A percentile compares a stretch with the other conserved stretches of the same genome.
phyloP scores from a whole-genome alignment of 805 yeast species.

The Myxozyma neglecta region DNA sequence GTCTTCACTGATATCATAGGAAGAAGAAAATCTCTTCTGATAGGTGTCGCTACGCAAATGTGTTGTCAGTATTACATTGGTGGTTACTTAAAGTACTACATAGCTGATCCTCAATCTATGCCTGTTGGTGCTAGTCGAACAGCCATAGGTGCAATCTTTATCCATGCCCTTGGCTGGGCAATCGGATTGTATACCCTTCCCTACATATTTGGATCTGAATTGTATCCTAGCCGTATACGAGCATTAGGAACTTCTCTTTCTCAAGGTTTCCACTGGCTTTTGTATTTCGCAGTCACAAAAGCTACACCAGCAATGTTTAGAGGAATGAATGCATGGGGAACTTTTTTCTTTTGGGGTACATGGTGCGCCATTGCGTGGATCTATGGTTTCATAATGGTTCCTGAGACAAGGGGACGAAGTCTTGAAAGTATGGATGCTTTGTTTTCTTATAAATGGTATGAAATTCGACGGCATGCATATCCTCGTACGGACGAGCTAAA shows the following conservation, averaged over 20 bases:
- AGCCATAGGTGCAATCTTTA: conserved; percentile 17
- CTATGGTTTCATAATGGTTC: conserved; percentile 16
- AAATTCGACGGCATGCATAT: conserved; percentile 15
- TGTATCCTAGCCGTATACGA: conserved; percentile 18
- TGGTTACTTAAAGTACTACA: conserved; percentile 8
- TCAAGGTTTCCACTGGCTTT: conserved; percentile 19
- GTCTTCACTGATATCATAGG: conserved; percentile 16
- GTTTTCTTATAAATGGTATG: conserved; percentile 11
- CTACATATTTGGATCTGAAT: conserved; percentile 17
- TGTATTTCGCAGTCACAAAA: conserved; percentile 20
- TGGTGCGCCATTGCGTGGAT: conserved; percentile 21
- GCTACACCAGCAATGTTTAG: conserved; percentile 14
- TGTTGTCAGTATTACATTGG: conserved; percentile 14
- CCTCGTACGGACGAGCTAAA: neutral
- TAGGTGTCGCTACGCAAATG: conserved; percentile 10
- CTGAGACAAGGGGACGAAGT: conserved; percentile 17
- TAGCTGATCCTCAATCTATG: neutral
- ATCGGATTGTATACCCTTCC: conserved; percentile 16
- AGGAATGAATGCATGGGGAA: conserved; percentile 17
- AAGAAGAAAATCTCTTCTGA: conserved; percentile 5
- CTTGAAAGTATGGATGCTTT: conserved; percentile 12
- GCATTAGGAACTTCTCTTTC: conserved; percentile 9
- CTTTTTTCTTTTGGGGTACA: conserved; percentile 13
- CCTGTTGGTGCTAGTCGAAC: conserved; percentile 16
- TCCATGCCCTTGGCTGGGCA: conserved; percentile 19